These are phyloP conservation scores for Solanum pinnatisectum DNA, from an alignment of 257 asterid genomes.

Conservation along the genomic window DNA sequence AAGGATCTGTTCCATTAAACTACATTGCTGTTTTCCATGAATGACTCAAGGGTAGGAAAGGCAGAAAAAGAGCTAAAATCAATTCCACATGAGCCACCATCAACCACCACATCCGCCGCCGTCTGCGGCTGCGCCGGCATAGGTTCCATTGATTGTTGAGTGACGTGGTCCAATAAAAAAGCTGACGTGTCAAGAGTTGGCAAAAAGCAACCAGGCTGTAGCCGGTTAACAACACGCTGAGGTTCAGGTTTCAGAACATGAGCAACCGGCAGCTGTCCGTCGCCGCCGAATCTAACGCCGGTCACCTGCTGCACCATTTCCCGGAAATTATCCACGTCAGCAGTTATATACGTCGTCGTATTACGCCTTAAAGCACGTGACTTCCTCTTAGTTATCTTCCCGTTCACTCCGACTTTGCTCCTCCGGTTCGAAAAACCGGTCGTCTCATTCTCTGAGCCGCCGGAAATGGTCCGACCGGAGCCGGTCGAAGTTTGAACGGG, in stretches of 20 bases:
- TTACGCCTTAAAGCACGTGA: conserved; percentile 69
- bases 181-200: conserved; percentile 57
- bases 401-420: conserved; percentile 26
- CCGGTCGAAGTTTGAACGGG: conserved; percentile 31
- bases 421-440: conserved; percentile 18
- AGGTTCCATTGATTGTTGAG: not conserved
- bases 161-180: conserved; percentile 22
- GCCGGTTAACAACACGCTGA: conserved; percentile 21
- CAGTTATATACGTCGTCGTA: conserved; percentile 68
- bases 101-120: not conserved
- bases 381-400: conserved; percentile 57
- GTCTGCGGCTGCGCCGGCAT: not conserved
- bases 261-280: conserved; percentile 17
- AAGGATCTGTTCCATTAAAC: conserved; percentile 2
- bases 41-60: conserved; percentile 92
- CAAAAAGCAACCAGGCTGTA: conserved; percentile 14
- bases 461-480: conserved; percentile 19
- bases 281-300: conserved; percentile 46
- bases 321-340: conserved; percentile 81
- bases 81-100: conserved; percentile 20
- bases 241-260: conserved; percentile 60
- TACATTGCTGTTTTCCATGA: conserved; percentile 58
- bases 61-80: conserved; percentile 43
- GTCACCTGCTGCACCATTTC: conserved; percentile 97
- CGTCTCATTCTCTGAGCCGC: conserved; percentile 56